Base-by-base conservation (phyloP, 176 grass and related monocot genomes). In the Oryza glaberrima region DNA sequence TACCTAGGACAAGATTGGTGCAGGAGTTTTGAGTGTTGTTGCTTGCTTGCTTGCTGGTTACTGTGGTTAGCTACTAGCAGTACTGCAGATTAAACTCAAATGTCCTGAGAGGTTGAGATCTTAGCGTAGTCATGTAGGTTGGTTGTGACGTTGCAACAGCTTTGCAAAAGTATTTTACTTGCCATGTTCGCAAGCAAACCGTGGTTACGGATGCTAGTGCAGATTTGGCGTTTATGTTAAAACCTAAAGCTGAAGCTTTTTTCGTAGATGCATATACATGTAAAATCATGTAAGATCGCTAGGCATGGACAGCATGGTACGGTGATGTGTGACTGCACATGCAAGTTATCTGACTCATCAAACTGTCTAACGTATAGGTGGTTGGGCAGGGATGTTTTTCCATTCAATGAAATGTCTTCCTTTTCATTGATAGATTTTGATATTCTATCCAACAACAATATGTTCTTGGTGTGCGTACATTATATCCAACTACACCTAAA, bases 151-250 rank as follows among this genome's bases (percentile, higher is more conserved):
- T 9, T 9, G 60, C 83, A 86, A 82, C 88, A 25, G 47, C 79
- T 20, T 60, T 72, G 76, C 40, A 14, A 64, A 81, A 68, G 56
- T 70, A 23, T 77, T 30, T 22, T 73, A 67, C 28, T 86, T 90
- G 83, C 88, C 80, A 82, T 52, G 67, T 78, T 82, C 49, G 78
- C 88, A 82, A 77, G 88, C 77, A 81, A 81, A 77, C 15, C 48
- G 6, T 15, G 48, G 56, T 56, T 65, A 64, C 56, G 74, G 86
- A 83, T 38, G 67, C 54, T 80, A 79, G 75, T 65, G 82, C 16
- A 11, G 63, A 80, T 85, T 64, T 70, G 63, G 70, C 70, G 43
- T 44, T 44, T 44, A 10, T 44, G 87, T 54, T 77, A 69, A 69
- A 72, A 70, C 45, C 47, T 77, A 47, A 68, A 82, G 44, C 78